Conservation (phyloP, 2,329 filamentous ascomycete species). For the Fusarium foetens region DNA sequence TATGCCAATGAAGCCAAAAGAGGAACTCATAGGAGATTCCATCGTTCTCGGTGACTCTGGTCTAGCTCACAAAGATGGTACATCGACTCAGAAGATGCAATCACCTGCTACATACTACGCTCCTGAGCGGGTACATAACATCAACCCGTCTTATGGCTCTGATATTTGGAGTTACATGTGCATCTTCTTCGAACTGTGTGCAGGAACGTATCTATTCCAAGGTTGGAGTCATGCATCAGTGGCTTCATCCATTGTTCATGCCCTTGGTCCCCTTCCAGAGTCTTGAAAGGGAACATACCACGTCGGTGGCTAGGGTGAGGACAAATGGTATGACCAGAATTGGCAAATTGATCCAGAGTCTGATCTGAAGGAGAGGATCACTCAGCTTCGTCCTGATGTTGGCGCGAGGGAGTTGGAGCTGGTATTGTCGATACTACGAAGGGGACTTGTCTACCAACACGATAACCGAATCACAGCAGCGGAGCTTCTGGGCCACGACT, state of each 20-base stretch:
- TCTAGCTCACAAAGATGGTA: accelerated
- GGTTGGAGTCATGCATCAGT: background rate
- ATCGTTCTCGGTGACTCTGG: background rate
- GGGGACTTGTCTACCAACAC: background rate
- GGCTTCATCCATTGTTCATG: accelerated
- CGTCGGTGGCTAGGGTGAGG: background rate
- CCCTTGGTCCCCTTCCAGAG: accelerated
- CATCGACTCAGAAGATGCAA: background rate
- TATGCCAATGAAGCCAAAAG: accelerated
- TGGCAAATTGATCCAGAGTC: accelerated
- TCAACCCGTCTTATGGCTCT: accelerated
- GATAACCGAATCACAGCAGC: accelerated
- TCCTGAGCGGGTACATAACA: background rate
- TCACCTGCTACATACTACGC: background rate
- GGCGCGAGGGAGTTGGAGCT: accelerated
- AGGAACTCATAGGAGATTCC: background rate
- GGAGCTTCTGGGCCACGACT: background rate
- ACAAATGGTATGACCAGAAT: background rate
- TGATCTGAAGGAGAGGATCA: accelerated
- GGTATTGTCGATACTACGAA: background rate
- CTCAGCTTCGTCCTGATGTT: accelerated
- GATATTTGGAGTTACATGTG: background rate
- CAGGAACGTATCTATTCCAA: accelerated
- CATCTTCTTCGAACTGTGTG: background rate
- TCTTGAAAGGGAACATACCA: background rate